Evolutionary conservation across 192 early-diverging fungal genomes (phyloP), one percentile per base, ranked within the genome.

Genomic region (Umbelopsis sp.): DNA sequence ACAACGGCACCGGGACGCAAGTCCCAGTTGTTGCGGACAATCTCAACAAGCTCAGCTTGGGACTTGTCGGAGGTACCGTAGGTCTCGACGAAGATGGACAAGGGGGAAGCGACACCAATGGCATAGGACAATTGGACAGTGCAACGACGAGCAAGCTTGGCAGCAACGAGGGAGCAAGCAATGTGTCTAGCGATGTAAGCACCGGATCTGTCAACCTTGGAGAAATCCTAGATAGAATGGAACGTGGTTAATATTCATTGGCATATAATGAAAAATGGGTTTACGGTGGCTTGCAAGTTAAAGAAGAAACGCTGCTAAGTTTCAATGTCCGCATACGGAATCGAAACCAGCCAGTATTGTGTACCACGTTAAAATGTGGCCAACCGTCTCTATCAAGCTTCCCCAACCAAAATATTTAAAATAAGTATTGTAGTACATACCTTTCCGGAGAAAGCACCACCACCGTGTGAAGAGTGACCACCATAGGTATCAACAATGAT

Each of bases 401-500:
- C 55, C 55, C 55, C 55, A 61, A 35, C 25, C 55, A 61, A 61
- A 61, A 61, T 18, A 27, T 11, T n/a, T 15, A 35, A 16, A 37
- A 35, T 64, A 83, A 97, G 95, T 78, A 99, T 96, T 93, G 98
- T 98, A 91, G 94, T 97, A 92, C 94, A 98, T 88, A 98, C 97
- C 91, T 99, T 99, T 70, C 97, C 97, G 71, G 95, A 97, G 93
- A 99, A 98, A 81, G 95, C 96, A 90, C 97, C 97, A 78, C 97
- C 95, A 83, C 92, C 71, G 47, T 80, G 78, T 51, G 78, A 50
- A 46, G 46, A 50, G 49, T 69, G 49, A 69, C 49, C 51, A 37
- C 55, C 55, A 61, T 61, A 61, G 55, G 55, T 61, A 33, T 61
- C 55, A 27, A 78, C 76, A 73, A 78, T 78, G 22, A 78, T 78